phyloP scores from a whole-genome alignment of 805 yeast species.

The Martiniozyma abietophila region DNA sequence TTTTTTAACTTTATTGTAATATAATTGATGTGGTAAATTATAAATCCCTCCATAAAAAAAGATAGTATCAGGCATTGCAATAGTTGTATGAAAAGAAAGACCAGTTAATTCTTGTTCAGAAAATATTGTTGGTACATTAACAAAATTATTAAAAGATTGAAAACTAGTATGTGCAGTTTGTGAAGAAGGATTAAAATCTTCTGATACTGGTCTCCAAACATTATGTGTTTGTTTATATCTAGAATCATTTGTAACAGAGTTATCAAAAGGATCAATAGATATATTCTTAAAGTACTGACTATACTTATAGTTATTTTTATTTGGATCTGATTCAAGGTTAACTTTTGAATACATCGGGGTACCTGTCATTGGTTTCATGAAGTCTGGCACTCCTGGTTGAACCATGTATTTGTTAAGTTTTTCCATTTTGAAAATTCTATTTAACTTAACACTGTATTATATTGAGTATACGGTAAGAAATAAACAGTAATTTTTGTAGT shows the following conservation, averaged over 20 bases:
- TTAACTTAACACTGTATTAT: no score
- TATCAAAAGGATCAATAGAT: slow-evolving; percentile 1
- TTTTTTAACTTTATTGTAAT: slow-evolving; percentile 16
- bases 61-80: slow-evolving; percentile 30
- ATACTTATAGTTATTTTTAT: slow-evolving; percentile 12
- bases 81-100: slow-evolving; percentile 34
- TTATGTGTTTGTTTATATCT: slow-evolving; percentile 7
- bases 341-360: slow-evolving; percentile 5
- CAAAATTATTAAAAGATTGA: slow-evolving; percentile 15
- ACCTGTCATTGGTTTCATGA: slow-evolving; percentile 3
- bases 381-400: slow-evolving; percentile 1
- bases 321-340: background rate
- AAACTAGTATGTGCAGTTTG: background rate
- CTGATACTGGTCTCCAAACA: slow-evolving; percentile 9
- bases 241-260: background rate
- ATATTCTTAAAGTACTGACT: slow-evolving; percentile 18
- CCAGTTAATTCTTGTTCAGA: slow-evolving; percentile 34
- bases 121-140: slow-evolving; percentile 28
- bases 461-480: no score
- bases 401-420: no score
- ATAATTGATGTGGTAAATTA: slow-evolving; percentile 16
- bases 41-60: slow-evolving; percentile 39
- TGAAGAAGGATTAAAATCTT: slow-evolving; percentile 10
- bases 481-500: no score
- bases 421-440: no score